phyloP scores from a whole-genome alignment of 257 asterid species.

The Solanum appendiculatum region DNA sequence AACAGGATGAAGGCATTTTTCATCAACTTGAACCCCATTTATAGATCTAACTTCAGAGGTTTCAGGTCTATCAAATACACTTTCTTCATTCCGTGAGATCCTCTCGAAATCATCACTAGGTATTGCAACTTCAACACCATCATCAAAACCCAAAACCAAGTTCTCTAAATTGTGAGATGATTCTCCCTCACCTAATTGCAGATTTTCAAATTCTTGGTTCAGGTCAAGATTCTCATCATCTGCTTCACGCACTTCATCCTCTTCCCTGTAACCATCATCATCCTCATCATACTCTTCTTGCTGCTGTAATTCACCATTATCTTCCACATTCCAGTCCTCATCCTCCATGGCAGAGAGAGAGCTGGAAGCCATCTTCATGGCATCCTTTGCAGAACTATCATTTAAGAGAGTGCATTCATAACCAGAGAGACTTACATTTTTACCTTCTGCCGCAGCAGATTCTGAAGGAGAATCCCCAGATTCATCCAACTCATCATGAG shows the following conservation, averaged over 20 bases:
- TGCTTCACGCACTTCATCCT: constrained; percentile 75
- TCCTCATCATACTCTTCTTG: constrained; percentile 96
- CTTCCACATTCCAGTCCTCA: constrained; percentile 82
- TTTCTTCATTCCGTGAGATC: constrained; percentile 34
- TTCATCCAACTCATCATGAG: constrained; percentile 91
- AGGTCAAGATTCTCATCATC: constrained; percentile 55
- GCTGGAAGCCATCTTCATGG: constrained; percentile 21
- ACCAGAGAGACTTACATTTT: constrained; percentile 21
- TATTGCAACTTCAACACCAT: constrained; percentile 86
- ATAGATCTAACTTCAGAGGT: constrained; percentile 34
- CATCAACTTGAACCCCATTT: constrained; percentile 40
- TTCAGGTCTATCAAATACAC: constrained; percentile 31
- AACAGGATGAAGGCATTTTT: constrained; percentile 25
- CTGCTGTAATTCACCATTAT: constrained; percentile 49
- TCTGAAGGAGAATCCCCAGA: constrained; percentile 56
- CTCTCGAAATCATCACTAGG: constrained; percentile 76
- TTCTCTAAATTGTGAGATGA: constrained; percentile 48
- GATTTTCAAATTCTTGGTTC: constrained; percentile 47
- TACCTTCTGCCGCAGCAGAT: constrained; percentile 40
- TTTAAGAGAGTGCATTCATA: constrained; percentile 27
- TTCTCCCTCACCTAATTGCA: constrained; percentile 48
- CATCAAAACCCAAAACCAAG: constrained; percentile 82
- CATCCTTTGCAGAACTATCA: constrained; percentile 35
- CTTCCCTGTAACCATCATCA: constrained; percentile 81
- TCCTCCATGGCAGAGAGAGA: constrained; percentile 58